A percentile compares a stretch with the other conserved stretches of the same genome.
These are phyloP conservation scores for Agrostemma githago DNA, from an alignment of 148 eudicot genomes.

Conservation along the genomic window DNA sequence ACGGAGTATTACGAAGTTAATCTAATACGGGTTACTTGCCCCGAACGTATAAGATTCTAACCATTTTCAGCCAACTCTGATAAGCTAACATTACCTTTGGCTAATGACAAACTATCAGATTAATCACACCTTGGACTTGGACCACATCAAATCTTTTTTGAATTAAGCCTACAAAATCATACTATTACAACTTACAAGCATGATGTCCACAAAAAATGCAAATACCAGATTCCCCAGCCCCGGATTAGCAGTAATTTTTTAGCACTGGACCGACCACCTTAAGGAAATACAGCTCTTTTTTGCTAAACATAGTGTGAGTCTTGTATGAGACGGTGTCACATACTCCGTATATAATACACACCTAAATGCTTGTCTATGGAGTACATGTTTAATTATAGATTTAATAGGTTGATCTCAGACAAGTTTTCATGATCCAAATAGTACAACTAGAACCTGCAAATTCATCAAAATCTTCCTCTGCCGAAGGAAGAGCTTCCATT, in stretches of 20 bases:
- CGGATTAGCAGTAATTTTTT: too few relatives aligned
- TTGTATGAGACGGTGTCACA: background rate
- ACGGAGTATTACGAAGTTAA: too few relatives aligned
- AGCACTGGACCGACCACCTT: background rate
- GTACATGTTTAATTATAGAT: background rate
- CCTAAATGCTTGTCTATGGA: background rate
- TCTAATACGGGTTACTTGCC: too few relatives aligned
- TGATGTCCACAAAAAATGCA: background rate
- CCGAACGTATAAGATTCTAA: too few relatives aligned
- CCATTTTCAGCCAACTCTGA: too few relatives aligned
- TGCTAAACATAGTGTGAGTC: background rate
- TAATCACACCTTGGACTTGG: background rate
- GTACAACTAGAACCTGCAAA: background rate
- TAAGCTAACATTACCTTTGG: too few relatives aligned
- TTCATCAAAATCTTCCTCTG: slow-evolving; percentile 20
- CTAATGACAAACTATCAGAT: too few relatives aligned
- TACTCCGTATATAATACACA: background rate
- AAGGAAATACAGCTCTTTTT: background rate
- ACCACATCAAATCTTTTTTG: background rate
- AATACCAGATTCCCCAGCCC: background rate
- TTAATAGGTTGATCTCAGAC: background rate
- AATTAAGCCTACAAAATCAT: background rate
- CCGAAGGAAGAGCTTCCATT: slow-evolving; percentile 30
- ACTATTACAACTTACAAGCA: background rate
- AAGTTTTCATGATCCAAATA: background rate